A percentile compares a stretch with the other conserved stretches of the same genome.
These are phyloP conservation scores for Cladosporium sp. DNA, from an alignment of 2,329 filamentous ascomycete species.

Conservation along the genomic window DNA sequence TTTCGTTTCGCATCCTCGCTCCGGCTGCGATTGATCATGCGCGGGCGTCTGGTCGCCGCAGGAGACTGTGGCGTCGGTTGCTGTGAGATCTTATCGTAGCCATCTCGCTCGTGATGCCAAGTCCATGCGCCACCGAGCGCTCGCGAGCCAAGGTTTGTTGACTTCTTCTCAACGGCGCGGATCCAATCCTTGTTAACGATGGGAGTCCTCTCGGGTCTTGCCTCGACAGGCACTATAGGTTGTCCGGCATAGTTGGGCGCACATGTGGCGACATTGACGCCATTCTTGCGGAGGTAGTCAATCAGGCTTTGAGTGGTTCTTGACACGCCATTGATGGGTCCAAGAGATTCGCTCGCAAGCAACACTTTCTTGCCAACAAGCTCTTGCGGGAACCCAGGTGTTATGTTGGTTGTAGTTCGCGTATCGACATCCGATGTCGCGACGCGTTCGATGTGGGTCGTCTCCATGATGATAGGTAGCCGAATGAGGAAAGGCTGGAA, in stretches of 20 bases:
- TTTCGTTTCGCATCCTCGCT: constrained; percentile 30
- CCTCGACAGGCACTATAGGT: constrained; percentile 42
- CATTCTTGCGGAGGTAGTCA: constrained; percentile 64
- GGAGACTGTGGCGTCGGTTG: constrained; percentile 23
- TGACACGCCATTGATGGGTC: constrained; percentile 72
- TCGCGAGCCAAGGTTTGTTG: constrained; percentile 33
- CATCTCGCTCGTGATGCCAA: constrained; percentile 34
- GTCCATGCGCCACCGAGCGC: constrained; percentile 37
- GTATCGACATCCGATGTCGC: no score
- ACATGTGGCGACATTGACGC: constrained; percentile 65
- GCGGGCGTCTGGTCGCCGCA: constrained; percentile 23
- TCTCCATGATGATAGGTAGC: not conserved
- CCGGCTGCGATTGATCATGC: constrained; percentile 32
- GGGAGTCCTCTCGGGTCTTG: constrained; percentile 30
- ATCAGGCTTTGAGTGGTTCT: constrained; percentile 70
- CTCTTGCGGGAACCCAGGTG: constrained; percentile 41
- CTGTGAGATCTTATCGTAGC: constrained; percentile 16
- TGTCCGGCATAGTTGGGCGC: constrained; percentile 60
- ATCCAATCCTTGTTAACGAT: constrained; percentile 38
- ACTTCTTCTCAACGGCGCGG: constrained; percentile 35
- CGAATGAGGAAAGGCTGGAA: constrained; percentile 5
- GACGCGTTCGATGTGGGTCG: constrained; percentile 9
- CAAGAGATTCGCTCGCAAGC: constrained; percentile 70
- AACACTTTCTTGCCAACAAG: constrained; percentile 64
- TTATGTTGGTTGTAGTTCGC: not conserved